Evolutionary conservation across 192 early-diverging fungal genomes (phyloP), one percentile per base, ranked within the genome.

Genomic region (Pilaira anomala): DNA sequence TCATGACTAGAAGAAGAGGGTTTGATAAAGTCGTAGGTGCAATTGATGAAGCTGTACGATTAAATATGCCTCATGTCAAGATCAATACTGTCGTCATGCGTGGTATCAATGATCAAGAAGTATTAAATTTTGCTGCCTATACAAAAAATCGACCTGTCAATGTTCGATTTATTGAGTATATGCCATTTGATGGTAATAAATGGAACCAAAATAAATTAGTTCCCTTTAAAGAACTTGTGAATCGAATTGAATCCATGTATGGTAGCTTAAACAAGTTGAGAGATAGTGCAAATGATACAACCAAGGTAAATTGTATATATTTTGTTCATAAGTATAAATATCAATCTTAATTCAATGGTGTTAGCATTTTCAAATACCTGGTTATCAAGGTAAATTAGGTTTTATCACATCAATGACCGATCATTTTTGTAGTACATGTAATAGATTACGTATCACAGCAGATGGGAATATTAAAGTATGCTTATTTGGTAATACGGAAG

Each of bases 341-440:
- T 18, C 36, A 14, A 24, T 22, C 29, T 51, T 28, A 39, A 18
- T 54, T 61, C 3, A 39, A 39, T 30, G 28, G 51, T 62, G 33
- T 28, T 60, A 85, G 79, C 83, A 85, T 3, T 95, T 86, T 56
- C 58, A 76, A 36, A 83, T 97, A 45, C 82, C 84, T 5, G 95
- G 91, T 3, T 94, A 86, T 65, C 62, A 59, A 22, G 95, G 95
- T n/a, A 84, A 88, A 71, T 87, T 98, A 75, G 97, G 97, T 0
- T 98, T 97, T 68, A 97, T 98, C 53, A 94, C 93, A 3, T 95
- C 93, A 2, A 98, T 98, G 96, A 93, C 93, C n/a, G 86, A 95
- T 40, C 91, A 96, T 58, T 98, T 98, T 61, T 98, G 95, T 78
- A 82, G 87, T 3, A 91, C 94, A 1, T 98, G 96, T 72, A 97